These are phyloP conservation scores for Entomophthora muscae DNA, from an alignment of 371 early-diverging fungal species.

Conservation along the genomic window DNA sequence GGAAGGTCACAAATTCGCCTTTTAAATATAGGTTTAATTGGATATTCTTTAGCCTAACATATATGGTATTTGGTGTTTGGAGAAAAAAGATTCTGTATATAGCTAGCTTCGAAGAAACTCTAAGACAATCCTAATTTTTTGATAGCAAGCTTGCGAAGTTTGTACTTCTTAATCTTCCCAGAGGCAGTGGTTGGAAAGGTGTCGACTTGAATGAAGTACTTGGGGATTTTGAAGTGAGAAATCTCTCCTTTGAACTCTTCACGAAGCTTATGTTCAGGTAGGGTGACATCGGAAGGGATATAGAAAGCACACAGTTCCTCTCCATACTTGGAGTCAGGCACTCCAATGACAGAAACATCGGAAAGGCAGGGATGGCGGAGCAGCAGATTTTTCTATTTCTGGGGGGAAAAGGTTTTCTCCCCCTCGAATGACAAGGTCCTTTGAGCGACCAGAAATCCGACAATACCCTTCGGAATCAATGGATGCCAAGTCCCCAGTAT, in stretches of 20 bases:
- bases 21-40: no score
- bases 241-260: slow-evolving; percentile 16
- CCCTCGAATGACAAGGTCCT: slow-evolving; percentile 27
- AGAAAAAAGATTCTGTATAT: no score
- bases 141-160: slow-evolving; percentile 15
- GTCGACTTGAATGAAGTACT: slow-evolving; percentile 14
- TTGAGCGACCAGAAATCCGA: slow-evolving; percentile 29
- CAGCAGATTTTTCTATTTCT: slow-evolving; percentile 22
- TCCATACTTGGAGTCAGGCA: slow-evolving; percentile 20
- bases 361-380: slow-evolving; percentile 16
- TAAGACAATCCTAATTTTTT: slow-evolving; percentile 10
- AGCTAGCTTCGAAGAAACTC: no score
- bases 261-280: slow-evolving; percentile 8
- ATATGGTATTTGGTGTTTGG: no score
- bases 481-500: slow-evolving; percentile 25
- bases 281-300: slow-evolving; percentile 11
- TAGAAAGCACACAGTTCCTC: slow-evolving; percentile 25
- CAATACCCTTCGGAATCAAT: slow-evolving; percentile 28
- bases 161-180: slow-evolving; percentile 22
- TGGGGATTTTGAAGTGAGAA: slow-evolving; percentile 21
- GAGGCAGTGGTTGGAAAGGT: slow-evolving; percentile 19
- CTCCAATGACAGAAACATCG: slow-evolving; percentile 22
- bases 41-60: no score
- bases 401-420: slow-evolving; percentile 25
- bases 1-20: no score